Evolutionary conservation across 2,329 filamentous ascomycete species (phyloP).

Genomic region (Pseudogymnoascus sp.): DNA sequence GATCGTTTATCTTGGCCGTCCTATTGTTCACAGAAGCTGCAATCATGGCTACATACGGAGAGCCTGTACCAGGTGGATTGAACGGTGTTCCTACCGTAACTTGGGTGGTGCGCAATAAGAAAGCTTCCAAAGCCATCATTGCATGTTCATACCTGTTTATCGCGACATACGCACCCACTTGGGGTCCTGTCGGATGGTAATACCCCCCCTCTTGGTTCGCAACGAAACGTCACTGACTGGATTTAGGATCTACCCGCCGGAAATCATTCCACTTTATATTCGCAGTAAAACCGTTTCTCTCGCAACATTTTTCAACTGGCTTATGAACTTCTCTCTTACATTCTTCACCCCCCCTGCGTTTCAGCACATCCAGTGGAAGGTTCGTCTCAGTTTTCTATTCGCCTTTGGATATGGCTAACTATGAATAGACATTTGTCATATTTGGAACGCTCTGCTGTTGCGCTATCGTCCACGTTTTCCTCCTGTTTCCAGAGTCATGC

Average conservation of each 20-base stretch:
- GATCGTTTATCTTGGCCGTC: constrained; percentile 3
- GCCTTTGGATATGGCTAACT: background rate
- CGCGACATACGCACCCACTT: constrained; percentile 54
- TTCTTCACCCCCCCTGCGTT: constrained; percentile 41
- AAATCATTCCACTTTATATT: constrained; percentile 58
- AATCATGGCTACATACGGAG: constrained; percentile 7
- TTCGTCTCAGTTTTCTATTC: background rate
- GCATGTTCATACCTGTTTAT: constrained; percentile 65
- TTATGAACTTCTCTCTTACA: constrained; percentile 57
- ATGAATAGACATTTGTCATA: constrained; percentile 51
- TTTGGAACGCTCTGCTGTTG: constrained; percentile 64
- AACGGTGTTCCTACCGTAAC: constrained; percentile 29
- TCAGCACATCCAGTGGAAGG: constrained; percentile 46
- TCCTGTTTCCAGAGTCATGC: constrained; percentile 57
- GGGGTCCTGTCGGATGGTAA: constrained; percentile 34
- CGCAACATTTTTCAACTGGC: constrained; percentile 66
- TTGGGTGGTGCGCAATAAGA: constrained; percentile 44
- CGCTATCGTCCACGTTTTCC: constrained; percentile 58
- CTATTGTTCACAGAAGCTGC: constrained; percentile 4
- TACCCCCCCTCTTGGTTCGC: background rate
- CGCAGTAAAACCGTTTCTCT: constrained; percentile 64
- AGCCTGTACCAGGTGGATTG: background rate
- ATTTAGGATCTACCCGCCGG: constrained; percentile 45
- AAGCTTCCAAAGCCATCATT: constrained; percentile 54
- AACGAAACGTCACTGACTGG: background rate